Evolutionary conservation across 768 basidiomycete species (phyloP).

Genomic region (Lactarius pseudohatsudake): DNA sequence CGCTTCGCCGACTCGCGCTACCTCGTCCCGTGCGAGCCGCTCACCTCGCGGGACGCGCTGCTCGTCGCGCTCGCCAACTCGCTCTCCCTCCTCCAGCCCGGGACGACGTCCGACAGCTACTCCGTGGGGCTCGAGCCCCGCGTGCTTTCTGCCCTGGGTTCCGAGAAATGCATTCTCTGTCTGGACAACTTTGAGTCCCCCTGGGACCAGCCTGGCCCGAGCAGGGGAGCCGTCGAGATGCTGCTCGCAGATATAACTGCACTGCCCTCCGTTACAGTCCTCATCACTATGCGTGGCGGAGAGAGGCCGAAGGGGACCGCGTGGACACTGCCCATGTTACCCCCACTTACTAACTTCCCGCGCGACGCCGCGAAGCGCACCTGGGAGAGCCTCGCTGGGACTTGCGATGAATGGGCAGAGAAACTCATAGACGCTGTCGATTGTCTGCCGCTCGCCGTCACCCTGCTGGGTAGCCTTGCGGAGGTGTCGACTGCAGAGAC

Average conservation of each 20-base stretch:
- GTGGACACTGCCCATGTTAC: slow-evolving; percentile 25
- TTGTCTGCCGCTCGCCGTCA: slow-evolving; percentile 23
- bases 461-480: slow-evolving; percentile 20
- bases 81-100: slow-evolving; percentile 27
- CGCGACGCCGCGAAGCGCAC: slow-evolving; percentile 20
- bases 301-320: slow-evolving; percentile 23
- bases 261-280: slow-evolving; percentile 20
- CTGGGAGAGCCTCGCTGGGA: slow-evolving; percentile 20
- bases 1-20: slow-evolving; percentile 33
- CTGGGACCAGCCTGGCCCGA: slow-evolving; percentile 34
- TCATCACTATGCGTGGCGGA: slow-evolving; percentile 23
- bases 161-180: slow-evolving; percentile 36
- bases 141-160: slow-evolving; percentile 19
- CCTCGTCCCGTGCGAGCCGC: slow-evolving; percentile 39
- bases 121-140: slow-evolving; percentile 13
- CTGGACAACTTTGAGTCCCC: slow-evolving; percentile 46
- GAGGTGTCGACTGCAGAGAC: slow-evolving; percentile 21
- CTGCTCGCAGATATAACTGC: slow-evolving; percentile 19
- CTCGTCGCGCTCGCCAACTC: slow-evolving; percentile 32
- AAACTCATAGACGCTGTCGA: slow-evolving; percentile 24
- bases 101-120: slow-evolving; percentile 9
- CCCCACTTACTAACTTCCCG: slow-evolving; percentile 15
- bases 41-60: slow-evolving; percentile 24
- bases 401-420: slow-evolving; percentile 22
- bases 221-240: slow-evolving; percentile 19